Evolutionary conservation across 2,329 filamentous ascomycete species (phyloP), one percentile per base, ranked within the genome.

Genomic region (Simplicillium aogashimaense): DNA sequence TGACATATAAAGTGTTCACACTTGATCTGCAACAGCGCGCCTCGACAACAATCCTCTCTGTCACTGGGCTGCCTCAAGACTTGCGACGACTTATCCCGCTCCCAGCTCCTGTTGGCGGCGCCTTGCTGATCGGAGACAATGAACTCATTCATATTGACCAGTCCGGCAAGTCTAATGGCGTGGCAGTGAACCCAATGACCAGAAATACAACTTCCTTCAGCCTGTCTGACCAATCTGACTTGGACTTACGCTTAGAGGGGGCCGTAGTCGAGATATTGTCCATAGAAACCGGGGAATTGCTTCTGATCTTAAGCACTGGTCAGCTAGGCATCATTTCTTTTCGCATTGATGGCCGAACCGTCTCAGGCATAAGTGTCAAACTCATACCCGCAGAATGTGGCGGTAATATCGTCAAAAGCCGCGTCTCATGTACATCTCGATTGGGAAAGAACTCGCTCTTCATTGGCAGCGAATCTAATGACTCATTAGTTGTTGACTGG

Each of bases 121-220:
- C 88, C 30, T 67, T 98, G 13, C 72, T 98, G 13, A 66, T 97
- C 15, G 94, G 92, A 20, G 73, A 76, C 36, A 97, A 98, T 56
- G 88, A 95, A 56, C 63, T 98, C 45, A 85, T 98, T 44, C 92
- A 98, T 58, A 80, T 98, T 48, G 90, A 97, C 55, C 92, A 98
- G 67, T 87, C 87, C 10, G 92, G 92, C 25, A 95, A 94, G 59
- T 77, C 88, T 11, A 95, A 87, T 53, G 90, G 88, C 2, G 83
- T 97, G 43, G 90, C 84, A 4, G 86, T 98, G 47, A 98, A 98
- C 54, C 76, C 86, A 29, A 94, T 95, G 63, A 83, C 89, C 4
- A 86, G 81, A 57, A 77, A 85, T 45, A 77, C 78, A 47, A 95
- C 90, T 2, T 76, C 83, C 1, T 97, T 95, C 53, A 77, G 82